Base-by-base conservation (phyloP, 2,329 filamentous ascomycete species). In the Colletotrichum navitas region DNA sequence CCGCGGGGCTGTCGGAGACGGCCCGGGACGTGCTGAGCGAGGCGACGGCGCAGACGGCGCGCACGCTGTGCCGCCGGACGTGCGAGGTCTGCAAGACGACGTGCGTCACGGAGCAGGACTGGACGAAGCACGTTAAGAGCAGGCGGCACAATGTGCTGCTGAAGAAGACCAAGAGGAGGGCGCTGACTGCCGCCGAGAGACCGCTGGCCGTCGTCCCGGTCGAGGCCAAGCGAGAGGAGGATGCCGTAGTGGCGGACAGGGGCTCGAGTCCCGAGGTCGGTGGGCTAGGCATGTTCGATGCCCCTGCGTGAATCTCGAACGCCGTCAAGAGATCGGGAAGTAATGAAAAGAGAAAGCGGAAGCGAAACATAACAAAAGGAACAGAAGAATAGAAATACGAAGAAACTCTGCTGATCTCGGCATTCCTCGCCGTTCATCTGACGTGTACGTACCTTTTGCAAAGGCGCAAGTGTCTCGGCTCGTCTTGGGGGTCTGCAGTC, bases 51-150 rank as follows among this genome's bases (percentile, higher is more conserved):
- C 79, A 81, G 26, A 84, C 88, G n/a, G 85, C 90, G 69, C 83
- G 92, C 14, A 84, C 83, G 4, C 86, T 87, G 0, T 81, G 80
- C 41, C 89, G 90, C 73, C 87, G 87, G 75, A 88, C 86, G 24
- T 99, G 96, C 77, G 90, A 94, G 3, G 75, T 90, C 0, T 99
- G 96, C 78, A 83, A 94, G 75, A 87, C 88, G 68, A 89, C 89
- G 29, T 81, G 87, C 5, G 78, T 91, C 64, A 89, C 87, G 3
- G 88, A 91, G 73, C 83, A 87, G 71, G 80, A 80, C 2, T 85
- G 82, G 83, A 72, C 78, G 49, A 78, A 80, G 68, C 83, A 85
- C 63, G 69, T 83, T 12, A 81, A 80, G 71, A 80, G 82, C 54
- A 72, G 76, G 12, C 75, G 78, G 21, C 83, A 85, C 63, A 78